These are phyloP conservation scores for Amanita polypyramis DNA, from an alignment of 768 basidiomycete genomes.

Conservation along the genomic window DNA sequence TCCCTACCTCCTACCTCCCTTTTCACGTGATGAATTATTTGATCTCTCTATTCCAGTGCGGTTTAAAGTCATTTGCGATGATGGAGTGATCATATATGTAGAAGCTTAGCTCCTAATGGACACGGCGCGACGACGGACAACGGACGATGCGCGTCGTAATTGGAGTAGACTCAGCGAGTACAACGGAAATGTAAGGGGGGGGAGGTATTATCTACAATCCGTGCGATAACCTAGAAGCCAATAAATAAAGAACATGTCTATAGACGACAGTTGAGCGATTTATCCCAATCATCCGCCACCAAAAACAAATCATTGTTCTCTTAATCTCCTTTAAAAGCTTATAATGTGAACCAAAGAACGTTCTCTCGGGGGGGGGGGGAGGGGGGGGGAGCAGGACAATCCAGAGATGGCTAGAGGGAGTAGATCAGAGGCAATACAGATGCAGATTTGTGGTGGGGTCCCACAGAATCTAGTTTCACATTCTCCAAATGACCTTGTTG, in stretches of 20 bases:
- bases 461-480: neutral
- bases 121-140: too few species aligned
- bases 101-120: slow-evolving; percentile 16
- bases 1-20: too few species aligned
- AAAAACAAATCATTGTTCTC: slow-evolving; percentile 27
- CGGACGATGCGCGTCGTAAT: too few species aligned
- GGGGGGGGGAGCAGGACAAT: too few species aligned
- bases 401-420: too few species aligned
- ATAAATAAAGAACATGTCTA: too few species aligned
- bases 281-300: slow-evolving; percentile 33
- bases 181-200: too few species aligned
- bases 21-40: neutral
- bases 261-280: slow-evolving; percentile 14
- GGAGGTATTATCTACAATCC: too few species aligned
- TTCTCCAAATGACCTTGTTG: neutral
- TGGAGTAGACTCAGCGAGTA: too few species aligned
- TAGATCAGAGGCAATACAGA: too few species aligned
- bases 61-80: slow-evolving; percentile 57
- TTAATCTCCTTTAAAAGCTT: slow-evolving; percentile 30
- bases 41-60: slow-evolving; percentile 32
- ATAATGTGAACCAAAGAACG: slow-evolving; percentile 39
- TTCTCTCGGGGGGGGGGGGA: too few species aligned
- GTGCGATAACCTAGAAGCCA: too few species aligned
- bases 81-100: slow-evolving; percentile 40
- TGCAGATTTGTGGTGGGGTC: slow-evolving; percentile 2